Evolutionary conservation across 2,329 filamentous ascomycete genomes (phyloP).

Genomic region (Colletotrichum lindemuthianum): DNA sequence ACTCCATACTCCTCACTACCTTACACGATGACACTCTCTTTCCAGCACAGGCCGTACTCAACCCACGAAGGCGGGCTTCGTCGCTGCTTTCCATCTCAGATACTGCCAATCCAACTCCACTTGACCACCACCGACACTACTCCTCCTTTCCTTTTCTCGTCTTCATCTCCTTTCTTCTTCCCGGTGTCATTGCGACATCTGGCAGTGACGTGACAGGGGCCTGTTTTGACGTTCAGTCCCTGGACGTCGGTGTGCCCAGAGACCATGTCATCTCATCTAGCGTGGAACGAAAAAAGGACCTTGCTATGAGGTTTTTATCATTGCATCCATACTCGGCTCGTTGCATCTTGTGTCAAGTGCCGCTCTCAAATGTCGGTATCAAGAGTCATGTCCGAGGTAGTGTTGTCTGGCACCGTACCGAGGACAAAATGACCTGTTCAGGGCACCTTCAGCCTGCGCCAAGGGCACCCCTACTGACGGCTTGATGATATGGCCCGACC

Average conservation of each 20-base stretch:
- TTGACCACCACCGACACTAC: neutral
- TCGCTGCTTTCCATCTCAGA: neutral
- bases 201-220: constrained; percentile 9
- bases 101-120: neutral
- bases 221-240: constrained; percentile 22
- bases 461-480: constrained; percentile 28
- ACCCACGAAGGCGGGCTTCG: constrained; percentile 11
- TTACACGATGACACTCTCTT: constrained; percentile 14
- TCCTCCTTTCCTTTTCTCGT: neutral
- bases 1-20: neutral
- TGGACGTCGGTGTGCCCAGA: constrained; percentile 17
- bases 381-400: constrained; percentile 9
- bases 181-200: constrained; percentile 17
- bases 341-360: constrained; percentile 13
- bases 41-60: constrained; percentile 24
- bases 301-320: neutral
- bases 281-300: neutral
- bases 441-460: constrained; percentile 19
- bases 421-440: constrained; percentile 18
- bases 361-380: constrained; percentile 18
- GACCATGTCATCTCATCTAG: neutral
- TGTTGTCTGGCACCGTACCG: constrained; percentile 17
- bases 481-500: constrained; percentile 23
- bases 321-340: neutral
- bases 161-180: neutral